Evolutionary conservation across 2,329 filamentous ascomycete species (phyloP).

Genomic region (Coniochaeta sp.): DNA sequence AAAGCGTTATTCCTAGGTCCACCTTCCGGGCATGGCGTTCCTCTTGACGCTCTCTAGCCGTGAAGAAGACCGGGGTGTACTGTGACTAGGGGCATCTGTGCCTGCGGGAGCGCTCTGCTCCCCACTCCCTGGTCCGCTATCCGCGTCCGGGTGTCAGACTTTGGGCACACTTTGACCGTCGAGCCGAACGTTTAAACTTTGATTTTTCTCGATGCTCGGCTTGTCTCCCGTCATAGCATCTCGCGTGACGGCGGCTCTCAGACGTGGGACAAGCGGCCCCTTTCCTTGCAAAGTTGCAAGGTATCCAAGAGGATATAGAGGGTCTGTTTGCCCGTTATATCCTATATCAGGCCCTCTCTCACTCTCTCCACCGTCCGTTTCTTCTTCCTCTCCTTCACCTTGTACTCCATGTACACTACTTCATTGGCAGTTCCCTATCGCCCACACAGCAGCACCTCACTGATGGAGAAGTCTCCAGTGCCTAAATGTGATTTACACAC

Average conservation of each 20-base stretch:
- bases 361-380: background rate
- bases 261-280: constrained; percentile 1
- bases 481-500: constrained; percentile 18
- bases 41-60: background rate
- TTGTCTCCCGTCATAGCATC: background rate
- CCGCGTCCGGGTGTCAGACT: constrained; percentile 5
- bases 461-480: constrained; percentile 16
- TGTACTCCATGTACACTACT: constrained; percentile 5
- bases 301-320: background rate
- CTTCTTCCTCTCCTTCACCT: background rate
- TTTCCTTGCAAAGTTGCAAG: too few species aligned
- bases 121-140: background rate
- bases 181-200: constrained; percentile 5
- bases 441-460: constrained; percentile 14
- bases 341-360: background rate
- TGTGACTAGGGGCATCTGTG: constrained; percentile 12
- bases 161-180: constrained; percentile 12
- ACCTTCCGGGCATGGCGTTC: background rate
- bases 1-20: background rate
- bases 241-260: constrained; percentile 1
- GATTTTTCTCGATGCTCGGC: background rate
- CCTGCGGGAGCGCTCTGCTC: background rate
- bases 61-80: constrained; percentile 3
- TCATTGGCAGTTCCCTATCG: constrained; percentile 10
- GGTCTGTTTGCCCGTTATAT: background rate